These are phyloP conservation scores for Leccinum laetum DNA, from an alignment of 1,284 basidiomycete species.

Conservation along the genomic window DNA sequence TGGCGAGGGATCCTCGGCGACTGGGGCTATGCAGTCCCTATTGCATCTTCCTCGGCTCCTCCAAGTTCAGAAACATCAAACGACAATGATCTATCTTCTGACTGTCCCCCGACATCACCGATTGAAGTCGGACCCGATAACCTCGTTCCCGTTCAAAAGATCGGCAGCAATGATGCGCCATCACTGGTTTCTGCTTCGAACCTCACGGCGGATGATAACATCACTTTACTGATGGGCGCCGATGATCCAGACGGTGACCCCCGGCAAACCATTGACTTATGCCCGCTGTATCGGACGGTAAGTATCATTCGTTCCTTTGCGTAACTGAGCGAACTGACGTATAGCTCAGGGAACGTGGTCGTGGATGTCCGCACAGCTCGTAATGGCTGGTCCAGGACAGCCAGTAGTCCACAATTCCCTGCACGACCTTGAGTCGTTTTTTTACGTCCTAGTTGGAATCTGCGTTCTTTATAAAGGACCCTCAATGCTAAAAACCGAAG, in stretches of 20 bases:
- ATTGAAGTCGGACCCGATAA: background rate
- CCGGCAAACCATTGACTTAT: constrained; percentile 3
- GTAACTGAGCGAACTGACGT: background rate
- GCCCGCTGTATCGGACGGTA: constrained; percentile 5
- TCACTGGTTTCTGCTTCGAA: background rate
- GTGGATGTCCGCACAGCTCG: background rate
- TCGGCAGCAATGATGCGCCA: background rate
- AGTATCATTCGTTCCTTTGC: background rate
- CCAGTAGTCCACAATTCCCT: background rate
- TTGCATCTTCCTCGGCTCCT: background rate
- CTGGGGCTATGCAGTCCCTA: constrained; percentile 7
- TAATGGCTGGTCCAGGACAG: background rate
- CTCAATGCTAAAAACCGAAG: background rate
- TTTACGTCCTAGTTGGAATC: background rate
- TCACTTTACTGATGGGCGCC: constrained; percentile 5
- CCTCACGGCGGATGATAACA: background rate
- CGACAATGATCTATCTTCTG: background rate
- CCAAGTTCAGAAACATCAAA: background rate
- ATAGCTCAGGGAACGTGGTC: background rate
- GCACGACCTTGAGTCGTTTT: background rate
- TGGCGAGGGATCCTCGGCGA: constrained; percentile 1
- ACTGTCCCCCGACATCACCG: background rate
- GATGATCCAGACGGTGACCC: background rate
- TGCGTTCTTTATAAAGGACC: background rate
- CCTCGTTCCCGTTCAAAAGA: background rate